These are phyloP conservation scores for Teratosphaeria destructans DNA, from an alignment of 2,329 filamentous ascomycete species.

Conservation along the genomic window DNA sequence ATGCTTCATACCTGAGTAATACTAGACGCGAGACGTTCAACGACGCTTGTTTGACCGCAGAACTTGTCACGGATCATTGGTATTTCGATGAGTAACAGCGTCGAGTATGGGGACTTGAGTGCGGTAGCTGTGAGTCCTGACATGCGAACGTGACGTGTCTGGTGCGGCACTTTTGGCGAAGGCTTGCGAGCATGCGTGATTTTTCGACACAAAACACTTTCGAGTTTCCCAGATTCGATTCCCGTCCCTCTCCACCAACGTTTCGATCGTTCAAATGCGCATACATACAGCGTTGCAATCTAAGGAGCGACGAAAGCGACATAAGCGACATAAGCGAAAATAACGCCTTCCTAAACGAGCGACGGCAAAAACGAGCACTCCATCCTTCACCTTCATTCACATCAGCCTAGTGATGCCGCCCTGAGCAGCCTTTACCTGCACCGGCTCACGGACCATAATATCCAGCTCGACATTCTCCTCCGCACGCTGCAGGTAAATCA, in stretches of 20 bases:
- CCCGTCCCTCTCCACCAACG: too few relatives aligned
- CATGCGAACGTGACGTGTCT: neutral
- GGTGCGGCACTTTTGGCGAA: neutral
- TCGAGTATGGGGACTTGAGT: neutral
- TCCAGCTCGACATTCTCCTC: slow-evolving; percentile 54
- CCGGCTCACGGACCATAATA: slow-evolving; percentile 72
- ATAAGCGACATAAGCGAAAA: neutral
- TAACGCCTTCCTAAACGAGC: neutral
- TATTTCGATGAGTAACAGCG: too few relatives aligned
- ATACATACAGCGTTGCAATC: neutral
- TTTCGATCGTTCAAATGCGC: neutral
- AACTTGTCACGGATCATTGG: too few relatives aligned
- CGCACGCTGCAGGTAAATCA: slow-evolving; percentile 52
- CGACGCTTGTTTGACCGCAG: neutral
- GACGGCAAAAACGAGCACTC: neutral
- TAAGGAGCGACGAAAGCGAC: neutral
- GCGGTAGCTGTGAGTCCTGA: neutral
- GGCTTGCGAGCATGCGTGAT: neutral
- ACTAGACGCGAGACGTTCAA: neutral
- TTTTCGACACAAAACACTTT: neutral
- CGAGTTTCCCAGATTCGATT: too few relatives aligned
- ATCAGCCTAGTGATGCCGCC: neutral
- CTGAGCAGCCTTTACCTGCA: neutral
- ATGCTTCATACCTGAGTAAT: neutral
- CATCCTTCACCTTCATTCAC: neutral